Conservation (phyloP, 2,329 filamentous ascomycete species). For the Curvularia sp. region DNA sequence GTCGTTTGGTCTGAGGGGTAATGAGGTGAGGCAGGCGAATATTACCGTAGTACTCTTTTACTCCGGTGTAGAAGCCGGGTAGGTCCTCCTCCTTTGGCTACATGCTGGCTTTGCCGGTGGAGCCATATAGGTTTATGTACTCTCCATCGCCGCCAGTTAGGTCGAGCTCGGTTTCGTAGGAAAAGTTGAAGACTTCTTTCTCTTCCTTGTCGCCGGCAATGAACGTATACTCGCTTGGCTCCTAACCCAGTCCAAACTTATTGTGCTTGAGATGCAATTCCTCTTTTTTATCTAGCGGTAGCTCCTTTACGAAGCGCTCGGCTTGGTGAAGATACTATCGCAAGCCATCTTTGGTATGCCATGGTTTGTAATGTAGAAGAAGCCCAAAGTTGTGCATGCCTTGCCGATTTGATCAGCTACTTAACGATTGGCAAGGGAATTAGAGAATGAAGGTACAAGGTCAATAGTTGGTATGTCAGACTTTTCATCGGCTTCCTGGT, state of each 20-base stretch:
- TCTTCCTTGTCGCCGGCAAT: slow-evolving; percentile 52
- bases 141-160: slow-evolving; percentile 52
- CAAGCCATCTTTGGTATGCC: slow-evolving; percentile 39
- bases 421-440: slow-evolving; percentile 40
- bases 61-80: slow-evolving; percentile 49
- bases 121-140: slow-evolving; percentile 53
- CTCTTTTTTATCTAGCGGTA: slow-evolving; percentile 48
- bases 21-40: not conserved
- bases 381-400: slow-evolving; percentile 52
- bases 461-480: slow-evolving; percentile 52
- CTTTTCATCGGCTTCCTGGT: slow-evolving; percentile 20
- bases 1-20: not conserved
- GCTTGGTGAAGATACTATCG: slow-evolving; percentile 49
- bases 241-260: slow-evolving; percentile 52
- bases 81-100: slow-evolving; percentile 52
- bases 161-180: slow-evolving; percentile 53
- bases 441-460: slow-evolving; percentile 48
- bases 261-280: slow-evolving; percentile 51
- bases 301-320: slow-evolving; percentile 47
- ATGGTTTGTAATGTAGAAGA: slow-evolving; percentile 54
- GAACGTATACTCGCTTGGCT: slow-evolving; percentile 52
- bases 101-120: slow-evolving; percentile 45
- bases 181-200: slow-evolving; percentile 55
- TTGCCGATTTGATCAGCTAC: slow-evolving; percentile 51
- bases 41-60: slow-evolving; percentile 50